phyloP scores from a whole-genome alignment of 257 asterid species.

The Rubia yunnanensis region DNA sequence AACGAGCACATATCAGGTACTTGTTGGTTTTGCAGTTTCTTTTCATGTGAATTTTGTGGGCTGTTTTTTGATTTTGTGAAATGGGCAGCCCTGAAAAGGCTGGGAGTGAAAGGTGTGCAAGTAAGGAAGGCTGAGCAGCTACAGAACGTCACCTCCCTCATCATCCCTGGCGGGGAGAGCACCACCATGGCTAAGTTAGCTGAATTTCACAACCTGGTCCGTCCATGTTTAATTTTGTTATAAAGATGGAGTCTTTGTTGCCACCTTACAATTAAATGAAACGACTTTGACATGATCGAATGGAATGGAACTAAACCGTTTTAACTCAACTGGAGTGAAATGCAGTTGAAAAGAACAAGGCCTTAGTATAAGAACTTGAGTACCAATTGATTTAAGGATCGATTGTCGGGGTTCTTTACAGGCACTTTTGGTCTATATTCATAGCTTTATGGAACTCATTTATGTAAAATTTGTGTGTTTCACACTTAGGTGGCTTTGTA shows the following conservation, averaged over 20 bases:
- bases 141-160: slow-evolving; percentile 54
- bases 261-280: background rate
- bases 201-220: slow-evolving; percentile 77
- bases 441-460: background rate
- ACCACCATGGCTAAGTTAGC: slow-evolving; percentile 99
- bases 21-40: background rate
- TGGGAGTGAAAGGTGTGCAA: slow-evolving; percentile 89
- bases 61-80: background rate
- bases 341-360: no score
- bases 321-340: background rate
- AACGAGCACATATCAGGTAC: slow-evolving; percentile 97
- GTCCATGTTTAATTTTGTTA: background rate
- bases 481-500: background rate
- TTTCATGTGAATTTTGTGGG: background rate
- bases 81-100: slow-evolving; percentile 60
- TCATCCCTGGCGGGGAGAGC: slow-evolving; percentile 98
- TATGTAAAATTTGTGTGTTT: background rate
- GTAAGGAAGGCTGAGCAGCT: slow-evolving; percentile 91
- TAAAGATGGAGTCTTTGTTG: slow-evolving; percentile 1
- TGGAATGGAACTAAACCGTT: no score
- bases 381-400: no score
- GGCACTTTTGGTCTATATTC: background rate
- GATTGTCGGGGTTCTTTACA: background rate
- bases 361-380: no score
- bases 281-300: no score